A percentile compares a stretch with the other conserved stretches of the same genome.
Evolutionary conservation across 768 basidiomycete species (phyloP).

Genomic region (Bullera alba): DNA sequence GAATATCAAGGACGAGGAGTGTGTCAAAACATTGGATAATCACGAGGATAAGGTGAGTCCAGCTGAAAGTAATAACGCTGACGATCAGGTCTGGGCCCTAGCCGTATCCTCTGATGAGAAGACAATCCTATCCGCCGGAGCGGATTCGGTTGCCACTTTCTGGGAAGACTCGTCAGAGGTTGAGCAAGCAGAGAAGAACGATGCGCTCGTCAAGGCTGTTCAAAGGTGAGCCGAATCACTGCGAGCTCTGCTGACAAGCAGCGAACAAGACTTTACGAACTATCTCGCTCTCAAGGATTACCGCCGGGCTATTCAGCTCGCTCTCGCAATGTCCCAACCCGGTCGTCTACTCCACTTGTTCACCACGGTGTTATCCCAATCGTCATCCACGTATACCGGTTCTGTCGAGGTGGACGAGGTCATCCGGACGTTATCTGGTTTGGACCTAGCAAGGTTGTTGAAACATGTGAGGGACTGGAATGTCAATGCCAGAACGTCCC

Average conservation of each 20-base stretch:
- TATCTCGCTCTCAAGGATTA: constrained; percentile 83
- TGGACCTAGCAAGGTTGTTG: constrained; percentile 74
- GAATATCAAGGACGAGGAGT: constrained; percentile 84
- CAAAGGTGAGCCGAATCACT: constrained; percentile 61
- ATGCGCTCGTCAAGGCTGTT: constrained; percentile 64
- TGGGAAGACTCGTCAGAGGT: constrained; percentile 94
- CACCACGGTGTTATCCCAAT: constrained; percentile 52
- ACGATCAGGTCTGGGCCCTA: constrained; percentile 93
- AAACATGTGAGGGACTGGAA: constrained; percentile 88
- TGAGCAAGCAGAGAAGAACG: constrained; percentile 66
- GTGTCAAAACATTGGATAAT: constrained; percentile 81
- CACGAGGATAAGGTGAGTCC: constrained; percentile 89
- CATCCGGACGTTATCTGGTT: constrained; percentile 60
- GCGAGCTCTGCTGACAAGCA: constrained; percentile 41
- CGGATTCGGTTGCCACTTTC: constrained; percentile 91
- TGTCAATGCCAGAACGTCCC: constrained; percentile 78
- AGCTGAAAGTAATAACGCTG: not conserved
- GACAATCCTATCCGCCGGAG: constrained; percentile 85
- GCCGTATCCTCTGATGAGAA: constrained; percentile 72
- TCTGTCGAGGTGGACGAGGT: constrained; percentile 70
- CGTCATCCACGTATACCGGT: constrained; percentile 53
- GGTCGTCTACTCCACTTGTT: constrained; percentile 75
- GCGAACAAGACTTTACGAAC: constrained; percentile 93
- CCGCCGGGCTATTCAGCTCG: constrained; percentile 80
- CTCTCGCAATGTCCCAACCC: constrained; percentile 87